These are phyloP conservation scores for Globisporangium rhizosaccharum DNA, from an alignment of 352 stramenopile species.

Conservation along the genomic window DNA sequence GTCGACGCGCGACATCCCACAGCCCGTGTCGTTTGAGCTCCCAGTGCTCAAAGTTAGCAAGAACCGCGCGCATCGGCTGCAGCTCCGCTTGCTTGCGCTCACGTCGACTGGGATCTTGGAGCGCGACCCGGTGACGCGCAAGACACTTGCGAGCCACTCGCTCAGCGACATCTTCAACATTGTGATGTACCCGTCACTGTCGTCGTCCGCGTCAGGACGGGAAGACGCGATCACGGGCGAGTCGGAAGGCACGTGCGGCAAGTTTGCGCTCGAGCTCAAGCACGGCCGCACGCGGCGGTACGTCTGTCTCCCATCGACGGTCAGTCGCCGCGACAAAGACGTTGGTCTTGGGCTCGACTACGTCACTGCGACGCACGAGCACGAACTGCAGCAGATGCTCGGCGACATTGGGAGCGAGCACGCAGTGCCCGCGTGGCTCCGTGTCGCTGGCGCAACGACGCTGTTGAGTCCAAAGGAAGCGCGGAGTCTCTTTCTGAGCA, in stretches of 20 bases:
- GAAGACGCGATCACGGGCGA: constrained; percentile 32
- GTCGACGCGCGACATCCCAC: constrained; percentile 70
- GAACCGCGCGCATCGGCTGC: constrained; percentile 58
- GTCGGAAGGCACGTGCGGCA: constrained; percentile 59
- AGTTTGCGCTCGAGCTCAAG: constrained; percentile 84
- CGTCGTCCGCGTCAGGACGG: constrained; percentile 22
- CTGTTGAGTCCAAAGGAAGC: constrained; percentile 73
- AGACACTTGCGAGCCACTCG: constrained; percentile 56
- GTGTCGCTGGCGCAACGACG: constrained; percentile 65
- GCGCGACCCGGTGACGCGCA: constrained; percentile 62
- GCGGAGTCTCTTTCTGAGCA: constrained; percentile 75
- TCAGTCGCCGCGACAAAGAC: constrained; percentile 63
- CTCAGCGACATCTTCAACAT: constrained; percentile 85
- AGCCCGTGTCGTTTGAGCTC: constrained; percentile 80
- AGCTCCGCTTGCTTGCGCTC: constrained; percentile 67
- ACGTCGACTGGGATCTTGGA: constrained; percentile 70
- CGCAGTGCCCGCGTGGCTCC: constrained; percentile 56
- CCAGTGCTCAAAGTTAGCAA: constrained; percentile 85
- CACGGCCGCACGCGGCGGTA: constrained; percentile 73
- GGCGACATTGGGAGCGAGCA: constrained; percentile 65
- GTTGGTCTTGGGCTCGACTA: constrained; percentile 65
- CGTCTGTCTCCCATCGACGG: constrained; percentile 60
- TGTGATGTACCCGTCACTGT: constrained; percentile 82
- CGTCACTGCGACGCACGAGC: constrained; percentile 45
- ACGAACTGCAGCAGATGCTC: constrained; percentile 67